Percentiles rank a stretch among this genome's conserved stretches.
Evolutionary conservation across 495 filamentous ascomycete species (phyloP).

Genomic region (Hypoxylon lienhwacheense): DNA sequence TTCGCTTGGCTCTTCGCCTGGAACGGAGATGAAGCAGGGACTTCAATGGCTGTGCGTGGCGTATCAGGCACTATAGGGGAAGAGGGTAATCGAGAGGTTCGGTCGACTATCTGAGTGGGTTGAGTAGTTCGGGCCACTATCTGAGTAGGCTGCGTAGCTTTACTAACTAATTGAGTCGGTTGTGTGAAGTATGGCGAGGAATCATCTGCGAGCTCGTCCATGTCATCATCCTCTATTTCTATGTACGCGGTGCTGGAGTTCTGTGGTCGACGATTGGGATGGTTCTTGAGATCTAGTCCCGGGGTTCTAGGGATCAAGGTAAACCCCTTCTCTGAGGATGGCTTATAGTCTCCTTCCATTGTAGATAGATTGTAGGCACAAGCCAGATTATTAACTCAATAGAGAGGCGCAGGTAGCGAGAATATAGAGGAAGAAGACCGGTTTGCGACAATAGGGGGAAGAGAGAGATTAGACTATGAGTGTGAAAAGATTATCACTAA

Average conservation of each 20-base stretch:
- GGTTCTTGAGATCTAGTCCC: constrained; percentile 20
- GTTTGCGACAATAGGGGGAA: neutral
- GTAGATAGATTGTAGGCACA: neutral
- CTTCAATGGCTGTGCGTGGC: constrained; percentile 63
- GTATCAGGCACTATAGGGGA: constrained; percentile 46
- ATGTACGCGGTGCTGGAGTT: constrained; percentile 18
- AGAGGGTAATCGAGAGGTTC: constrained; percentile 27
- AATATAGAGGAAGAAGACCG: neutral
- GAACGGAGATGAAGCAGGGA: constrained; percentile 79
- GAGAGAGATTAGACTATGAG: neutral
- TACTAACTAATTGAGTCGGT: too few species aligned
- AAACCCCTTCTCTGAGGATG: constrained; percentile 14
- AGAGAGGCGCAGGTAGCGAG: neutral
- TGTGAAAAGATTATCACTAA: neutral
- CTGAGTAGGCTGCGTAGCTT: constrained; percentile 44
- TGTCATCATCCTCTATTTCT: constrained; percentile 37
- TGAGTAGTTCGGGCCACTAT: constrained; percentile 36
- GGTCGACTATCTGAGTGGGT: constrained; percentile 44
- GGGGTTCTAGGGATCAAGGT: constrained; percentile 21
- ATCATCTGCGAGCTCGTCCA: constrained; percentile 38
- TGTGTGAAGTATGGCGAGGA: constrained; percentile 52
- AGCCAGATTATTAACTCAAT: neutral
- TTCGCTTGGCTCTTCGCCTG: constrained; percentile 35
- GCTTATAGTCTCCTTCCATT: constrained; percentile 22
- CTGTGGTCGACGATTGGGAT: constrained; percentile 9